These are phyloP conservation scores for Scedosporium apiospermum DNA, from an alignment of 2,329 filamentous ascomycete genomes.

Conservation along the genomic window DNA sequence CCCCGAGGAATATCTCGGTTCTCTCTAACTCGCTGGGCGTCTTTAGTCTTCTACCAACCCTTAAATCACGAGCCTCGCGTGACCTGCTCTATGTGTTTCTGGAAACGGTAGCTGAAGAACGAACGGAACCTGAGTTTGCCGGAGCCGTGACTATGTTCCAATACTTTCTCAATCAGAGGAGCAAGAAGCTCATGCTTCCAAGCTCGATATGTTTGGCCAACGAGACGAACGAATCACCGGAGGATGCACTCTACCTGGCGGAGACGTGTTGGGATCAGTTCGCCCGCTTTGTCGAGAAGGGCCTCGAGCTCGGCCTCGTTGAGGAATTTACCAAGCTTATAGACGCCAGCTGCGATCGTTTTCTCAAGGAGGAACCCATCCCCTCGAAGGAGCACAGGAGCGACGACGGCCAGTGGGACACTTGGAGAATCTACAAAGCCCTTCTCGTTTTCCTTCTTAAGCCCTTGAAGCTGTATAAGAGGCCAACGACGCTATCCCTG, in stretches of 20 bases:
- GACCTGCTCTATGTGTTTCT: background rate
- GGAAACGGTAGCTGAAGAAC: background rate
- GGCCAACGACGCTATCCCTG: background rate
- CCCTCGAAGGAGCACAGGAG: slow-evolving; percentile 3
- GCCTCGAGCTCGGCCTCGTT: slow-evolving; percentile 23
- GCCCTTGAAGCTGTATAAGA: background rate
- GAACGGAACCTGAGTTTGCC: background rate
- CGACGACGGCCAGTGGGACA: background rate
- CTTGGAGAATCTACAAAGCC: background rate
- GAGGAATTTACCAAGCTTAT: slow-evolving; percentile 18
- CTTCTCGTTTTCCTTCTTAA: background rate
- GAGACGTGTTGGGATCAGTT: background rate
- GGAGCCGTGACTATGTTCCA: background rate
- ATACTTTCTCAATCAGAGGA: background rate
- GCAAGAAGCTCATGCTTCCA: background rate
- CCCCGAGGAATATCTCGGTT: no score
- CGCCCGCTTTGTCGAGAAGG: background rate
- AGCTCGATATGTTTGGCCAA: background rate
- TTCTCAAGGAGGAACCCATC: slow-evolving; percentile 13
- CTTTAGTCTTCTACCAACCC: background rate
- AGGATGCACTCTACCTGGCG: background rate
- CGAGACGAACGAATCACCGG: background rate
- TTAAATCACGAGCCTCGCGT: background rate
- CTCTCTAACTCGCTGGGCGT: no score
- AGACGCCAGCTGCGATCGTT: slow-evolving; percentile 13